Base-by-base conservation (phyloP, 1,139 yeast genomes). In the Yamadazyma songkhlaensis region DNA sequence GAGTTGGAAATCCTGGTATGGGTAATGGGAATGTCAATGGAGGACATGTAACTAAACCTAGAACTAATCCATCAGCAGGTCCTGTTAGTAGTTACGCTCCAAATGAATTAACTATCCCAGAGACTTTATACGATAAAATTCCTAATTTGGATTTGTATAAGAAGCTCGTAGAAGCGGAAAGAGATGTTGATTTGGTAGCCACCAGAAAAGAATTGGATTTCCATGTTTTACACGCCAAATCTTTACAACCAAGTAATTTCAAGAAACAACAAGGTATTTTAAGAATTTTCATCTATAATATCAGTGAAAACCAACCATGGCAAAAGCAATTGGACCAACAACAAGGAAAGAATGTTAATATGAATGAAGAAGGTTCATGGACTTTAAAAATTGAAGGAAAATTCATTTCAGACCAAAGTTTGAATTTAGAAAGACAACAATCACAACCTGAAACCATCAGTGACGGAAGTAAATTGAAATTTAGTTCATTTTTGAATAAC, bases 261-360 rank as follows among this genome's bases (percentile, higher is more conserved):
- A 66, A 74, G 47, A 64, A 72, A 51, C 68, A 75, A 55, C 67
- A 77, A 44, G 77, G 82, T 23, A 61, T 71, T 3, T 70, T 92
- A 53, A 77, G 98, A 42, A 77, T 92, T 17, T 92, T 84, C 55
- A 69, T 94, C 24, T 88, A 92, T 51, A 89, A 87, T 57, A 83
- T 88, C 2, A 72, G 84, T 31, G 85, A 81, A 45, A 86, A 87
- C 57, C 97, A 92, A 62, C 88, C 94, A 32, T 92, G 98, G 98
- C 97, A 90, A 56, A 69, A 68, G 36, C 70, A 65, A 40, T 61
- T 67, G 37, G 59, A 49, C 30, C 46, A 59, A 55, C 46, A 53
- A 35, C 45, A 50, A 25, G 48, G 54, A 2, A 43, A 51, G 9
- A 36, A 51, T 2, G 58, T 57, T 13, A 49, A 56, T 6, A 38